Conservation (phyloP, 73 alveolate species). For the Paramecium biaurelia region DNA sequence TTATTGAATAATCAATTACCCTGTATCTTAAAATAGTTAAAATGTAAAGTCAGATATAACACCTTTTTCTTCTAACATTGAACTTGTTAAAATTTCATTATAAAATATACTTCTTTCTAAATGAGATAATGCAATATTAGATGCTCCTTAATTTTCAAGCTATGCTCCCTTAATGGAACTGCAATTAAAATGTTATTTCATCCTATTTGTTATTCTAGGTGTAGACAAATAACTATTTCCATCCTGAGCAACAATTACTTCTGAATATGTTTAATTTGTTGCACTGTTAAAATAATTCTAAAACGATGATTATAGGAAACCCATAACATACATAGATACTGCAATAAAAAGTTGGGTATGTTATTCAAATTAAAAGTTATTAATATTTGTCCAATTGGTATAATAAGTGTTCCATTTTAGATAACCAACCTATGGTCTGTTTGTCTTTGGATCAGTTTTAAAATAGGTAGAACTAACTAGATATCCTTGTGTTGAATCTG, state of each 20-base stretch:
- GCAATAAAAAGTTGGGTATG: neutral
- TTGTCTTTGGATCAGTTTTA: neutral
- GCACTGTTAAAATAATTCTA: neutral
- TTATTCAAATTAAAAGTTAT: neutral
- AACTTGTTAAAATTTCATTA: constrained; percentile 21
- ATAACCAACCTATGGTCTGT: neutral
- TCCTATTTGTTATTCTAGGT: neutral
- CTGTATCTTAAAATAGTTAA: neutral
- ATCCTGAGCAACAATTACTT: neutral
- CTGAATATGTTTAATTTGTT: neutral
- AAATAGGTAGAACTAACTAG: neutral
- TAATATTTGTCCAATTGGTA: neutral
- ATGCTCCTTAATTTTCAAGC: neutral
- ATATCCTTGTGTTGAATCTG: neutral
- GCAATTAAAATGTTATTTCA: neutral
- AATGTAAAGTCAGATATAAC: neutral
- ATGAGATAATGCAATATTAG: neutral
- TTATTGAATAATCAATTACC: neutral
- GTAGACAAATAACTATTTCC: neutral
- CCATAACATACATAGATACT: neutral
- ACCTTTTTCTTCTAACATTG: neutral
- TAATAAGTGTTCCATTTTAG: neutral
- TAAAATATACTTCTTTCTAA: neutral
- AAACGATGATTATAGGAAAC: neutral
- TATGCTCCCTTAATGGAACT: neutral